Conservation (phyloP, 345 rosid species). For the Angophora floribunda region DNA sequence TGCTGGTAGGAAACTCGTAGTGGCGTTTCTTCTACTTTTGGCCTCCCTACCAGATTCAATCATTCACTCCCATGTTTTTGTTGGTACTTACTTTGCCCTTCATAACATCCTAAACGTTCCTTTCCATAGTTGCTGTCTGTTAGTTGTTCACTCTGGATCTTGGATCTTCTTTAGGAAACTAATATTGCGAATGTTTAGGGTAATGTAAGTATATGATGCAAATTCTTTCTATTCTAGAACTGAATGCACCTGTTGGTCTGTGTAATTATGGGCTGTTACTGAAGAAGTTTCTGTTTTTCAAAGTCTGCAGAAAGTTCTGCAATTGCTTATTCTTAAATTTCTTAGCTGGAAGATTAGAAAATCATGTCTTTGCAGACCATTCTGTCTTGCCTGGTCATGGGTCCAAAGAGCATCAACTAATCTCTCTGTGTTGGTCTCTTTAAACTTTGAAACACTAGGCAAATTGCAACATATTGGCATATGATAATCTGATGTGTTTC, state of each 20-base stretch:
- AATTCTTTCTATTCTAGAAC: not conserved
- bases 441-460: not conserved
- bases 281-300: not conserved
- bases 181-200: not conserved
- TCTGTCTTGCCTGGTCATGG: not conserved
- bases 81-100: not conserved
- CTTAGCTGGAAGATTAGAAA: not conserved
- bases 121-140: not conserved
- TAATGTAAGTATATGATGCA: not conserved
- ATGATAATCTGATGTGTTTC: not conserved
- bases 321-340: not conserved
- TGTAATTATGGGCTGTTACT: not conserved
- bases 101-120: not conserved
- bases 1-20: not conserved
- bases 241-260: not conserved
- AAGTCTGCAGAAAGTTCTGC: not conserved
- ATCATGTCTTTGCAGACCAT: not conserved
- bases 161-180: not conserved
- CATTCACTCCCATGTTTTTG: not conserved
- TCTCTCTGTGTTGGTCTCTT: not conserved
- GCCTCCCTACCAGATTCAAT: not conserved
- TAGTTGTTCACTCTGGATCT: not conserved
- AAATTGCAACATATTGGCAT: not conserved
- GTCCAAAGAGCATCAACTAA: not conserved
- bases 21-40: not conserved